Evolutionary conservation across 768 basidiomycete species (phyloP).

Genomic region (Pisolithus microcarpus): DNA sequence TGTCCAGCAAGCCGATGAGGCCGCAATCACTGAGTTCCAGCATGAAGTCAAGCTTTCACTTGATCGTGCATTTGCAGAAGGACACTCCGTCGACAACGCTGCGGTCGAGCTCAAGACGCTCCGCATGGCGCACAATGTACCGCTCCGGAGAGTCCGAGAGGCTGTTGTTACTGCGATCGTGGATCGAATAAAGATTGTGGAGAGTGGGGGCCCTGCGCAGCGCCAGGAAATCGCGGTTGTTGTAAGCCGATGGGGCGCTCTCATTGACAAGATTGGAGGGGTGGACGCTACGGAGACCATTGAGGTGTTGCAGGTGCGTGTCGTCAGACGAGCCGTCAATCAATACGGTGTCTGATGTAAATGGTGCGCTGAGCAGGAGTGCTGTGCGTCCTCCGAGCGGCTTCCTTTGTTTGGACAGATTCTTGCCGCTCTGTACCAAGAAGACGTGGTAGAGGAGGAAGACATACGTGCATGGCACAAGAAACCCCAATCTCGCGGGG

Average conservation of each 20-base stretch:
- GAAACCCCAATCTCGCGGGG: slow-evolving; percentile 47
- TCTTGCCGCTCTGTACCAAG: slow-evolving; percentile 80
- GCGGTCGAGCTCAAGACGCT: slow-evolving; percentile 92
- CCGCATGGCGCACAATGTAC: slow-evolving; percentile 94
- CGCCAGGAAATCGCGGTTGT: slow-evolving; percentile 58
- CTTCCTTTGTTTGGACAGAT: slow-evolving; percentile 76
- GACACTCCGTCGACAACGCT: slow-evolving; percentile 87
- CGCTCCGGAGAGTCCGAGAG: slow-evolving; percentile 76
- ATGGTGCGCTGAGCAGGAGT: slow-evolving; percentile 35
- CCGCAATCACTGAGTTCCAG: slow-evolving; percentile 62
- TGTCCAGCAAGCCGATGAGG: slow-evolving; percentile 32
- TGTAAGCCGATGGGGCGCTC: slow-evolving; percentile 71
- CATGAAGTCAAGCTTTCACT: slow-evolving; percentile 77
- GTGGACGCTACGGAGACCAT: slow-evolving; percentile 78
- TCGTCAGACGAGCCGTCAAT: neutral
- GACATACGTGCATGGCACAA: slow-evolving; percentile 85
- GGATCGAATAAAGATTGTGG: slow-evolving; percentile 57
- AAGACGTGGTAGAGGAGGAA: slow-evolving; percentile 87
- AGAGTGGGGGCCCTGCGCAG: slow-evolving; percentile 49
- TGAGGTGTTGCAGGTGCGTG: slow-evolving; percentile 64
- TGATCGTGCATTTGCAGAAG: slow-evolving; percentile 87
- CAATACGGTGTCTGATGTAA: slow-evolving; percentile 2
- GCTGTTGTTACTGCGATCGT: slow-evolving; percentile 85
- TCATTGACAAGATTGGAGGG: slow-evolving; percentile 78
- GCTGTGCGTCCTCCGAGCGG: slow-evolving; percentile 59